phyloP scores from a whole-genome alignment of 2,329 filamentous ascomycete species.

The Claviceps sp. region DNA sequence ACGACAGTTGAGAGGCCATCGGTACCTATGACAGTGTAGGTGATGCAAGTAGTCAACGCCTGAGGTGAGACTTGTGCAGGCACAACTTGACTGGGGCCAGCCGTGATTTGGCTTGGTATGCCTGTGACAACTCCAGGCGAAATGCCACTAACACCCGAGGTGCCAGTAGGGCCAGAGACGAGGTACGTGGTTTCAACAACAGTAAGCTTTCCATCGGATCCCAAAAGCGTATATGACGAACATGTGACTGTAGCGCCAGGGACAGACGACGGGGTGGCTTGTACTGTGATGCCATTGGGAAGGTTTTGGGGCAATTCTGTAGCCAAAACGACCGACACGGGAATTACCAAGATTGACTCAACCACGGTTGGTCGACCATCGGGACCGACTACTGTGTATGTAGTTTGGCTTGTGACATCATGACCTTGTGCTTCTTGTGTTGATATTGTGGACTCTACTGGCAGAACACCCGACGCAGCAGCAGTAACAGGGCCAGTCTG shows the following conservation, averaged over 20 bases:
- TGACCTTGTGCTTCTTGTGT: conserved; percentile 5
- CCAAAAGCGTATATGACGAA: conserved; percentile 18
- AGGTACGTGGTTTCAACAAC: conserved; percentile 16
- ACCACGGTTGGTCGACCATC: conserved; percentile 21
- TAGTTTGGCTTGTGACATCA: conserved; percentile 8
- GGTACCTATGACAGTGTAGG: conserved; percentile 15
- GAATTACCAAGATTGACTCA: conserved; percentile 20
- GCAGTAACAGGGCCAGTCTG: conserved; percentile 3
- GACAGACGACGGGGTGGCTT: conserved; percentile 1
- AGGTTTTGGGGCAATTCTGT: conserved; percentile 7
- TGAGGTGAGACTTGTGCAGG: neutral
- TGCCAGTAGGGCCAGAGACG: conserved; percentile 9
- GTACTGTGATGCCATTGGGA: conserved; percentile 6
- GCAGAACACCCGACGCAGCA: conserved; percentile 2
- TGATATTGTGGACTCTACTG: neutral
- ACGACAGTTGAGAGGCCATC: conserved; percentile 17
- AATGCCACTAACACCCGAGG: conserved; percentile 2
- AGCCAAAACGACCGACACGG: conserved; percentile 7
- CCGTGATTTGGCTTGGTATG: conserved; percentile 11
- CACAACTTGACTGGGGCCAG: conserved; percentile 2
- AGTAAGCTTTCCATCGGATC: conserved; percentile 15
- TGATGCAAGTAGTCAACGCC: conserved; percentile 18
- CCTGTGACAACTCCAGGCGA: conserved; percentile 13
- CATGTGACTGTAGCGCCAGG: conserved; percentile 11
- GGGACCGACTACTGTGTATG: conserved; percentile 17